phyloP scores from a whole-genome alignment of 352 stramenopile species.

The Pythium folliculosum region DNA sequence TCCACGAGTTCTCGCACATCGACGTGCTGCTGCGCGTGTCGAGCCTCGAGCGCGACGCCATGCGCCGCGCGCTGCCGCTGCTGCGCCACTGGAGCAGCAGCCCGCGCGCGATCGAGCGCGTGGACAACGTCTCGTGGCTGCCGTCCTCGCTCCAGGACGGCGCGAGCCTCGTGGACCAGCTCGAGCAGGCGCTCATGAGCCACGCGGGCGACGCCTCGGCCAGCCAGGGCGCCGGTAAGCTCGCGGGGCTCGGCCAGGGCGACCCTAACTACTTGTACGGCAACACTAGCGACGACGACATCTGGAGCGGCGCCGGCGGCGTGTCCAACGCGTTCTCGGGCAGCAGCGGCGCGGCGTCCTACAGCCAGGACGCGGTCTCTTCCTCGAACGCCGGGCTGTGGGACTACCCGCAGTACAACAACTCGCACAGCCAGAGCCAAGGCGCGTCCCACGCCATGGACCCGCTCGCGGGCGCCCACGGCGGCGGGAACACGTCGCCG shows the following conservation, averaged over 20 bases:
- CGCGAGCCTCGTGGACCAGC: slow-evolving; percentile 50
- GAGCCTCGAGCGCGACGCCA: slow-evolving; percentile 51
- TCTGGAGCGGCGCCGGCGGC: slow-evolving; percentile 18
- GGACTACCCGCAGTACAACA: slow-evolving; percentile 28
- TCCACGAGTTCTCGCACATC: slow-evolving; percentile 51
- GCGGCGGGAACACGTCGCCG: slow-evolving; percentile 6
- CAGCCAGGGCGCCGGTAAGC: slow-evolving; percentile 1
- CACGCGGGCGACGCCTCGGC: not conserved
- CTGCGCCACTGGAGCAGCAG: slow-evolving; percentile 60
- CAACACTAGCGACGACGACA: slow-evolving; percentile 21
- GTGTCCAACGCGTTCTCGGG: slow-evolving; percentile 26
- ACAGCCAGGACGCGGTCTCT: slow-evolving; percentile 27
- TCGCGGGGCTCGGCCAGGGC: slow-evolving; percentile 4
- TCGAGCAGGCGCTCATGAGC: slow-evolving; percentile 54
- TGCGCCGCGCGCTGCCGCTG: slow-evolving; percentile 47
- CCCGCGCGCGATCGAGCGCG: slow-evolving; percentile 36
- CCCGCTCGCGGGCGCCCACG: slow-evolving; percentile 3
- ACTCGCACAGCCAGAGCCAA: not conserved
- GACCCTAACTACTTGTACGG: slow-evolving; percentile 30
- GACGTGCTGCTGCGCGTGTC: slow-evolving; percentile 37
- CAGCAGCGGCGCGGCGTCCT: slow-evolving; percentile 6
- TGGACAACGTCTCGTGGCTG: slow-evolving; percentile 43
- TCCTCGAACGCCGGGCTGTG: slow-evolving; percentile 9
- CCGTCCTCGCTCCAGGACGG: slow-evolving; percentile 54
- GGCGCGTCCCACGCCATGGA: slow-evolving; percentile 3